A percentile compares a stretch with the other conserved stretches of the same genome.
Evolutionary conservation across 1,284 basidiomycete species (phyloP).

Genomic region (Leccinum subspadiceum): DNA sequence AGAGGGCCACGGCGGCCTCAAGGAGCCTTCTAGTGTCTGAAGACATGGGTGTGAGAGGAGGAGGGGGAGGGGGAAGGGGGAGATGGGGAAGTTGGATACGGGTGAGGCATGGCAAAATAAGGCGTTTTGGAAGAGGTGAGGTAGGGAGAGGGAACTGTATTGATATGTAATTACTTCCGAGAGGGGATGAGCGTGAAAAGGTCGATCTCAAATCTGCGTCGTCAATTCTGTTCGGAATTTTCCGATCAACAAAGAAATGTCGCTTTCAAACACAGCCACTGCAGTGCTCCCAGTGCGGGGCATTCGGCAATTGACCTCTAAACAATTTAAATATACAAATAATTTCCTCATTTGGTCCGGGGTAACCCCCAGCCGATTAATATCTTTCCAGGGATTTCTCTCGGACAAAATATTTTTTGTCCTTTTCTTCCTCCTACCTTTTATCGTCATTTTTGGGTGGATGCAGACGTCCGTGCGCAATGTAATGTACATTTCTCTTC

Average conservation of each 20-base stretch:
- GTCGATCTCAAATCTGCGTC: conserved; percentile 31
- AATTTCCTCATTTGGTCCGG: conserved; percentile 13
- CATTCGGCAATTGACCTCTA: not conserved
- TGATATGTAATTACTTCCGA: conserved; percentile 31
- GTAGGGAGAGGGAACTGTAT: conserved; percentile 5
- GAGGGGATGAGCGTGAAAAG: conserved; percentile 19
- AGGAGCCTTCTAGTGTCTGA: conserved; percentile 48
- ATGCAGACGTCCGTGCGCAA: conserved; percentile 27
- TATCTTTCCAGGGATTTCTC: conserved; percentile 5
- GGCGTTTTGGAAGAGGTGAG: conserved; percentile 13
- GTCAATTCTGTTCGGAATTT: conserved; percentile 22
- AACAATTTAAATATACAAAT: conserved; percentile 1
- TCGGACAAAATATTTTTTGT: conserved; percentile 23
- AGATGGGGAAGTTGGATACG: conserved; percentile 4
- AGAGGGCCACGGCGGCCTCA: conserved; percentile 50
- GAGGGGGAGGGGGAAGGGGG: conserved; percentile 3
- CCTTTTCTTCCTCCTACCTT: conserved; percentile 17
- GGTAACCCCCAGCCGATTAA: conserved; percentile 20
- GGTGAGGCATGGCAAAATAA: conserved; percentile 26
- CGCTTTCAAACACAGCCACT: not conserved
- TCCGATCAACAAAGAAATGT: conserved; percentile 15
- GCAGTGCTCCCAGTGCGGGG: conserved; percentile 15
- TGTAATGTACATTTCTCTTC: conserved; percentile 26
- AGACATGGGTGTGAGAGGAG: conserved; percentile 31
- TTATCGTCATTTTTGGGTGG: conserved; percentile 3